A percentile compares a stretch with the other conserved stretches of the same genome.
Evolutionary conservation across 2,329 filamentous ascomycete species (phyloP).

Genomic region (Pseudovirgaria hyperparasitica): DNA sequence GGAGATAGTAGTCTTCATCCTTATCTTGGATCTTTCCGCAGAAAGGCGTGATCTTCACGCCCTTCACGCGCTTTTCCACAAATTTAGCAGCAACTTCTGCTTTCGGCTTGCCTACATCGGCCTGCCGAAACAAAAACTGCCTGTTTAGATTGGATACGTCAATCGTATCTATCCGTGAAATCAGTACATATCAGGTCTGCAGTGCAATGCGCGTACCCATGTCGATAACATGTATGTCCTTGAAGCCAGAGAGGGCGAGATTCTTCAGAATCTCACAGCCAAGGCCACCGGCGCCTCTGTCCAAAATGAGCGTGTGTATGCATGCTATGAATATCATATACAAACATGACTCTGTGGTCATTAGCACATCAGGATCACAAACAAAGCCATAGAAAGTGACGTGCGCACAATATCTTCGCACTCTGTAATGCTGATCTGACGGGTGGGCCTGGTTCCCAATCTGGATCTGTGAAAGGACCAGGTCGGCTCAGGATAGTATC

Average conservation of each 20-base stretch:
- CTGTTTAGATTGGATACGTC: conserved; percentile 97
- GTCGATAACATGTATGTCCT: conserved; percentile 95
- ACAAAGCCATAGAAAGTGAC: neutral
- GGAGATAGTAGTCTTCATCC: conserved; percentile 91
- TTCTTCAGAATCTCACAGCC: conserved; percentile 97
- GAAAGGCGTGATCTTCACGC: conserved; percentile 85
- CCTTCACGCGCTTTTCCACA: conserved; percentile 78
- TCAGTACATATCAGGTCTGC: conserved; percentile 2
- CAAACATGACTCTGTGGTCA: conserved; percentile 24
- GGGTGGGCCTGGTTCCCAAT: conserved; percentile 42
- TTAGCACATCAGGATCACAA: conserved; percentile 10
- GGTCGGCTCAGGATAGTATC: conserved; percentile 63
- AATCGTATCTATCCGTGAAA: conserved; percentile 61
- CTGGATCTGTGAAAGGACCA: conserved; percentile 68
- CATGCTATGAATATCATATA: conserved; percentile 29
- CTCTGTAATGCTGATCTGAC: conserved; percentile 19
- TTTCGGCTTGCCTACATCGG: conserved; percentile 87
- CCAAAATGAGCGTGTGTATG: conserved; percentile 26
- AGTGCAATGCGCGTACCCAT: conserved; percentile 54
- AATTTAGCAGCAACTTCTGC: conserved; percentile 87
- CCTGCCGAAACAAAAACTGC: conserved; percentile 87
- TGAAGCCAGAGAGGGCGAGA: conserved; percentile 87
- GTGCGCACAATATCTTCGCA: conserved; percentile 49
- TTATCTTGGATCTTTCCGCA: conserved; percentile 96
- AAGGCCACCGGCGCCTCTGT: conserved; percentile 79